Evolutionary conservation across 768 basidiomycete species (phyloP).

Genomic region (Rhizopogon roseolus): DNA sequence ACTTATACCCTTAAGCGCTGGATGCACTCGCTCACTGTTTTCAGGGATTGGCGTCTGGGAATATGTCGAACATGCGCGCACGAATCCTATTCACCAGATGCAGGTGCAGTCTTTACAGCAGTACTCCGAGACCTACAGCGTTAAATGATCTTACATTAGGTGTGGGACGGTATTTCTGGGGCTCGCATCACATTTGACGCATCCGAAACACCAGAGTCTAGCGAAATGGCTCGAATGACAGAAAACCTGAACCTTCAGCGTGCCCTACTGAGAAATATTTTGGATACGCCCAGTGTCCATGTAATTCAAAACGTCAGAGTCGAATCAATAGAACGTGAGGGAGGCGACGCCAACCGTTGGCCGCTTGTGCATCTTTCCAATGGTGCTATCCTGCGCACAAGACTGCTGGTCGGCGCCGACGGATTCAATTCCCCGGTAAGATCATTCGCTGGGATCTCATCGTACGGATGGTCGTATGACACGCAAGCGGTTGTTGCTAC

Average conservation of each 20-base stretch:
- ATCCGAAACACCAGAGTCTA: conserved; percentile 32
- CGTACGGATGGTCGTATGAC: conserved; percentile 90
- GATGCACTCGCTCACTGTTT: not conserved
- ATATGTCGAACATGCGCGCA: conserved; percentile 62
- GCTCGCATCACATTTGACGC: conserved; percentile 72
- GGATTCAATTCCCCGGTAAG: conserved; percentile 94
- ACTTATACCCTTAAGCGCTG: conserved; percentile 4
- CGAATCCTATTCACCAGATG: conserved; percentile 78
- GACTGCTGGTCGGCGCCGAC: conserved; percentile 89
- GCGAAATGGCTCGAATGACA: conserved; percentile 76
- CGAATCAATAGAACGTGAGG: conserved; percentile 49
- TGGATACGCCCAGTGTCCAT: conserved; percentile 45
- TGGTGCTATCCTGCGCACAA: conserved; percentile 57
- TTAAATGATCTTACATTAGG: conserved; percentile 33
- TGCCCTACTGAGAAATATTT: conserved; percentile 66
- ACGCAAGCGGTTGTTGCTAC: conserved; percentile 90
- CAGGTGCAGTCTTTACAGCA: conserved; percentile 44
- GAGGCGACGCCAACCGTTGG: conserved; percentile 58
- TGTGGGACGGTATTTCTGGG: conserved; percentile 90
- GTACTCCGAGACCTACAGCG: not conserved
- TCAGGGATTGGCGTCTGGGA: conserved; percentile 84
- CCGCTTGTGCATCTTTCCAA: conserved; percentile 74
- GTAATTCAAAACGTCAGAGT: conserved; percentile 76
- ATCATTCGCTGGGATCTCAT: conserved; percentile 75
- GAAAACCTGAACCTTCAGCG: conserved; percentile 94